Evolutionary conservation across 2,329 filamentous ascomycete genomes (phyloP).

Genomic region (Botrytis sinoallii): DNA sequence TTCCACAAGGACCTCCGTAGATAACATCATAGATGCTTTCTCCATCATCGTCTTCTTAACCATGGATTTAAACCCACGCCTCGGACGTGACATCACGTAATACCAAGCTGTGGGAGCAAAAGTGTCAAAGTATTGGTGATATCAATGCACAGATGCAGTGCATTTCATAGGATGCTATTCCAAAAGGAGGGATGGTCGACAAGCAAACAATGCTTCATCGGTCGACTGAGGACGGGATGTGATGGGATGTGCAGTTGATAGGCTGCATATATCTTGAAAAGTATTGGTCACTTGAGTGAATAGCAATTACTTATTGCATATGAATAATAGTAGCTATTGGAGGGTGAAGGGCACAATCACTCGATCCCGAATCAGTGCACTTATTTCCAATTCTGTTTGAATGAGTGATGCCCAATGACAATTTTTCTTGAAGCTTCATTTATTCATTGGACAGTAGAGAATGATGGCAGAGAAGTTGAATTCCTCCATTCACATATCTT

Average conservation of each 20-base stretch:
- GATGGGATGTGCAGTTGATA: slow-evolving; percentile 13
- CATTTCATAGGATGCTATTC: background rate
- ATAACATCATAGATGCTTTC: slow-evolving; percentile 3
- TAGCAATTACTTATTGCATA: slow-evolving; percentile 5
- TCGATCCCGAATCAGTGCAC: slow-evolving; percentile 14
- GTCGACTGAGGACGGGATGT: background rate
- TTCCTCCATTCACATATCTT: slow-evolving; percentile 16
- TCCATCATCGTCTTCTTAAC: background rate
- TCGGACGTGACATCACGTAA: slow-evolving; percentile 12
- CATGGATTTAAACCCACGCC: slow-evolving; percentile 5
- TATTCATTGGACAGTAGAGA: slow-evolving; percentile 10
- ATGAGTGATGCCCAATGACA: slow-evolving; percentile 7
- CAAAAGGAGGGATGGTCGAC: background rate
- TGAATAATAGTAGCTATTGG: slow-evolving; percentile 15
- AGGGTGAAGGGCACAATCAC: background rate
- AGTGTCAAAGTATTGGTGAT: background rate
- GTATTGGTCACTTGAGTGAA: background rate
- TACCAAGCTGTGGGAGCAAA: background rate
- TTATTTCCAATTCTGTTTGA: background rate
- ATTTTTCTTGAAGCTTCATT: slow-evolving; percentile 2
- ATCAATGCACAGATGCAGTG: background rate
- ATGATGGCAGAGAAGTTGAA: background rate
- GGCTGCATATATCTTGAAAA: background rate
- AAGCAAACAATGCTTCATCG: background rate
- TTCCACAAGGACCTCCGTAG: slow-evolving; percentile 1